phyloP scores from a whole-genome alignment of 192 early-diverging fungal species.

The Coemansia sp. region DNA sequence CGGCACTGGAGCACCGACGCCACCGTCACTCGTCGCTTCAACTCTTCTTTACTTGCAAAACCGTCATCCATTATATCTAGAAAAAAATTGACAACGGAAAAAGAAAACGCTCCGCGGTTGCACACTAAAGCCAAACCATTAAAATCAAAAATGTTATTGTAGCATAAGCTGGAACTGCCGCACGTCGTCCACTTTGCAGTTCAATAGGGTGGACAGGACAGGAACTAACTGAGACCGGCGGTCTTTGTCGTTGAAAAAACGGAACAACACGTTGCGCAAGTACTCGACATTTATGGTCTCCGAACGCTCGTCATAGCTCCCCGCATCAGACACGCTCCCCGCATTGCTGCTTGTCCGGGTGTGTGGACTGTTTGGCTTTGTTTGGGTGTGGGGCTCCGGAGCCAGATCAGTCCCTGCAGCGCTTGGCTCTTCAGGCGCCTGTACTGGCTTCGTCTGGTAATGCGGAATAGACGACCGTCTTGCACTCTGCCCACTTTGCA shows the following conservation, averaged over 20 bases:
- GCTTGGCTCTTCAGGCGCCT: not conserved
- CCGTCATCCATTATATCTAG: not conserved
- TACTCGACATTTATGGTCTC: constrained; percentile 53
- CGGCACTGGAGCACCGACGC: constrained; percentile 22
- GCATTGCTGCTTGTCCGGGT: constrained; percentile 32
- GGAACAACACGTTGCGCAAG: constrained; percentile 52
- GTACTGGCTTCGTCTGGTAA: constrained; percentile 1
- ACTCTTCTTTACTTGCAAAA: not conserved
- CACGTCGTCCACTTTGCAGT: constrained; percentile 64
- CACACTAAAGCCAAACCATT: no score
- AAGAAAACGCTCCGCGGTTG: not conserved
- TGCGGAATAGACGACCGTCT: not conserved
- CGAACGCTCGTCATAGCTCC: not conserved
- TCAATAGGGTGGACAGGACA: constrained; percentile 62
- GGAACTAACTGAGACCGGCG: constrained; percentile 63
- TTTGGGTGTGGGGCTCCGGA: not conserved
- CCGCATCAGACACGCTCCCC: constrained; percentile 18
- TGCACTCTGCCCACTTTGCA: not conserved
- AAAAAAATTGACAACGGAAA: not conserved
- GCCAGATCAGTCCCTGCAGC: not conserved
- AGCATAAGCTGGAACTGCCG: constrained; percentile 50
- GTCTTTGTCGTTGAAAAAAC: constrained; percentile 54
- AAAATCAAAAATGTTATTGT: constrained; percentile 5
- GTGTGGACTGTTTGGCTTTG: constrained; percentile 5
- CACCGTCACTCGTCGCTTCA: constrained; percentile 11